Conservation (phyloP, 1,284 basidiomycete genomes). For the Coniophora puteana region DNA sequence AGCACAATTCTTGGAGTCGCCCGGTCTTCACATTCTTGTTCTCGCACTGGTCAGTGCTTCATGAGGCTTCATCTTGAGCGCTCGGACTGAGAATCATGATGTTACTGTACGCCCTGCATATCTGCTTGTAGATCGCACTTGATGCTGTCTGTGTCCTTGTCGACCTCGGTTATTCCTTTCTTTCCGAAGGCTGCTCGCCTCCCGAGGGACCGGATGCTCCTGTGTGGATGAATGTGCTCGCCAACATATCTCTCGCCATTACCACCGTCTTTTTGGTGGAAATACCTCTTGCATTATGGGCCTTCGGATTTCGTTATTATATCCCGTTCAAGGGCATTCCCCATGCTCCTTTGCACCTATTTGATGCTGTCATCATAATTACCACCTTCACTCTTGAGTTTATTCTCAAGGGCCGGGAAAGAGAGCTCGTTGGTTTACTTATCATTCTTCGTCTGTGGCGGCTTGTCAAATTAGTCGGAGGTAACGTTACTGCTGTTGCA, state of each 20-base stretch:
- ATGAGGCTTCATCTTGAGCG: too few species aligned
- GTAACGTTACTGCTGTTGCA: constrained; percentile 33
- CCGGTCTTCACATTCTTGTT: constrained; percentile 51
- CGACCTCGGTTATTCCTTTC: constrained; percentile 66
- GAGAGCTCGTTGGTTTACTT: constrained; percentile 66
- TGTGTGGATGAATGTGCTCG: constrained; percentile 57
- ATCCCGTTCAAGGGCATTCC: constrained; percentile 49
- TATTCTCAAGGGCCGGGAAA: constrained; percentile 58
- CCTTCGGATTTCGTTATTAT: constrained; percentile 55
- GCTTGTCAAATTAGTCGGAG: constrained; percentile 73
- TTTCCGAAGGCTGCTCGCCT: constrained; percentile 47
- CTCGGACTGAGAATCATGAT: too few species aligned
- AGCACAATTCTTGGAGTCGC: constrained; percentile 50
- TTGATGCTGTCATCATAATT: constrained; percentile 68
- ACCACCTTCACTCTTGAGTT: constrained; percentile 72
- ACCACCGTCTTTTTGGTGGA: constrained; percentile 71
- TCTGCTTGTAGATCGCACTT: constrained; percentile 50
- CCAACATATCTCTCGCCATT: constrained; percentile 62
- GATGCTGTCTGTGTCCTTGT: constrained; percentile 65
- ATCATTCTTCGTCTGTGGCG: constrained; percentile 76
- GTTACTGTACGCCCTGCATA: too few species aligned
- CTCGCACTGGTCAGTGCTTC: constrained; percentile 52
- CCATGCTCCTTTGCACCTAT: constrained; percentile 61
- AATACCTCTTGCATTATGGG: constrained; percentile 67
- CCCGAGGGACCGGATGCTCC: constrained; percentile 45